A percentile compares a stretch with the other conserved stretches of the same genome.
Conservation (phyloP, 2,329 filamentous ascomycete genomes). For the Plectosphaerella plurivora region DNA sequence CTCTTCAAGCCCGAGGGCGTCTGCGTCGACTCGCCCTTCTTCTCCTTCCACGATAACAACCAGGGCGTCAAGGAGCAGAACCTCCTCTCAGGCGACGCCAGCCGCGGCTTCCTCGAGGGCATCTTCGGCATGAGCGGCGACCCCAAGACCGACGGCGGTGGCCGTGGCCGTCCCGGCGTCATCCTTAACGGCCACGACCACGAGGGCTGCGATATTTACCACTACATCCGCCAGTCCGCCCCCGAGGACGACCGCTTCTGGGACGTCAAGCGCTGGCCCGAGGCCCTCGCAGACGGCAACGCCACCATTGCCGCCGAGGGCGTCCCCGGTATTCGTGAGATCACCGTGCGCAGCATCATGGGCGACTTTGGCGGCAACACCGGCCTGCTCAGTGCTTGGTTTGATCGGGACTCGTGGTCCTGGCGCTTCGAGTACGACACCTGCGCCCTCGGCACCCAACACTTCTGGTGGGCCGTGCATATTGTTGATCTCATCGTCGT, state of each 20-base stretch:
- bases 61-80: conserved; percentile 86
- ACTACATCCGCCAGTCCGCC: conserved; percentile 67
- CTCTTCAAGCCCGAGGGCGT: conserved; percentile 77
- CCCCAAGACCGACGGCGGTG: conserved; percentile 49
- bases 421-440: conserved; percentile 80
- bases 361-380: conserved; percentile 91
- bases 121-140: conserved; percentile 74
- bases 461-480: conserved; percentile 92
- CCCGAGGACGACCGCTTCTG: conserved; percentile 37
- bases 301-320: conserved; percentile 35
- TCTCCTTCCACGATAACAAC: conserved; percentile 67
- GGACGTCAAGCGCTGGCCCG: conserved; percentile 44
- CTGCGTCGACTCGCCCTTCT: conserved; percentile 80
- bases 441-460: conserved; percentile 79
- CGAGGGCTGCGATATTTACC: conserved; percentile 85
- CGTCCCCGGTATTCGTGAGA: conserved; percentile 70
- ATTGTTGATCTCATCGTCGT: conserved; percentile 57
- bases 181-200: conserved; percentile 95
- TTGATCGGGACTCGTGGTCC: conserved; percentile 64
- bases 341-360: conserved; percentile 98
- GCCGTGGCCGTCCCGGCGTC: conserved; percentile 67
- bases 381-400: conserved; percentile 85
- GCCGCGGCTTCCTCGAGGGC: conserved; percentile 73
- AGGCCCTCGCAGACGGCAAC: conserved; percentile 28
- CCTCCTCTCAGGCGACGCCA: conserved; percentile 71